phyloP scores from a whole-genome alignment of 2,329 filamentous ascomycete genomes.

The Thyridium curvatum region DNA sequence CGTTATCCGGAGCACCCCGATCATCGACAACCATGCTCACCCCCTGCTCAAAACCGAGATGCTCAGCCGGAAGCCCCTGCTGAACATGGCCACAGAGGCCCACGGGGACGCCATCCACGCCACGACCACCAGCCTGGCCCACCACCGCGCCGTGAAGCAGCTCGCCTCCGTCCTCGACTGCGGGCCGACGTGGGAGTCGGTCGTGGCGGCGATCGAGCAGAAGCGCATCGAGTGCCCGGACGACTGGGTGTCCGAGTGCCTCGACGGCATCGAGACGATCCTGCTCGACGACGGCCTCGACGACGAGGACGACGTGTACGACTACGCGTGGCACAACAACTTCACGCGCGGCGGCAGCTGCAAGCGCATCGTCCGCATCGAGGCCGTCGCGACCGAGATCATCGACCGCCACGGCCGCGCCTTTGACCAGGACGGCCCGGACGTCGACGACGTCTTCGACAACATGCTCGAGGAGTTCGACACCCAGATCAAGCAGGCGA shows the following conservation, averaged over 20 bases:
- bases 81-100: conserved; percentile 67
- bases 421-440: conserved; percentile 26
- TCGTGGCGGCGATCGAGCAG: conserved; percentile 35
- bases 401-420: conserved; percentile 35
- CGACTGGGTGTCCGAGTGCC: conserved; percentile 55
- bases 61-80: conserved; percentile 38
- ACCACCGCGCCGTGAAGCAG: conserved; percentile 64
- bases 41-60: conserved; percentile 53
- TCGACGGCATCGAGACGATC: conserved; percentile 66
- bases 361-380: conserved; percentile 72
- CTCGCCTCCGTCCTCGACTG: conserved; percentile 60
- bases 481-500: conserved; percentile 44
- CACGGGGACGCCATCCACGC: conserved; percentile 60
- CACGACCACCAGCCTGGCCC: conserved; percentile 56
- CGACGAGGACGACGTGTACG: conserved; percentile 45
- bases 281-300: conserved; percentile 74
- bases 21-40: conserved; percentile 70
- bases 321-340: conserved; percentile 58
- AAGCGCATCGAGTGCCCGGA: conserved; percentile 39
- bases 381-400: conserved; percentile 61
- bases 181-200: conserved; percentile 53
- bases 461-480: conserved; percentile 44
- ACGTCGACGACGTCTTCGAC: conserved; percentile 30
- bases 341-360: conserved; percentile 54
- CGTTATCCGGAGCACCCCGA: conserved; percentile 48